These are phyloP conservation scores for Podospora fimiseda DNA, from an alignment of 495 filamentous ascomycete species.

Conservation along the genomic window DNA sequence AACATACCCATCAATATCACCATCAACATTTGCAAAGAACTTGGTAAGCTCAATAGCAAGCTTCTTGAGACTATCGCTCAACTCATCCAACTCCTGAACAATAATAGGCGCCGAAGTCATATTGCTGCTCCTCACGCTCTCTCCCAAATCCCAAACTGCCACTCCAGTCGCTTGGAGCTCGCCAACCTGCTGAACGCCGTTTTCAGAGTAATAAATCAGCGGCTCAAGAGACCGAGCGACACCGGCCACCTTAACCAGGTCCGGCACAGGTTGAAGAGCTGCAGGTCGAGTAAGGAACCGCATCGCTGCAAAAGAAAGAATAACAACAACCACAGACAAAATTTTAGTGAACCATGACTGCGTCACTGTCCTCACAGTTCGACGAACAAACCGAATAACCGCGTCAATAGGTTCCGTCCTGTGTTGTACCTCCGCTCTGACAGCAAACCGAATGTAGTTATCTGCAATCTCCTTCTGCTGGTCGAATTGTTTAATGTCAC, in stretches of 20 bases:
- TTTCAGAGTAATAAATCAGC: slow-evolving; percentile 84
- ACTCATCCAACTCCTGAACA: slow-evolving; percentile 71
- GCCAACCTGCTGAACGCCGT: slow-evolving; percentile 74
- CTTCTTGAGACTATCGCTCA: slow-evolving; percentile 75
- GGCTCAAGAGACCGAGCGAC: slow-evolving; percentile 87
- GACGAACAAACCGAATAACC: slow-evolving; percentile 56
- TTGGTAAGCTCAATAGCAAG: slow-evolving; percentile 74
- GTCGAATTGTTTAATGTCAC: slow-evolving; percentile 8
- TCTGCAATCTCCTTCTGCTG: slow-evolving; percentile 16
- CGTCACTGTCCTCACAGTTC: slow-evolving; percentile 48
- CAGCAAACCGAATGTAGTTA: slow-evolving; percentile 67
- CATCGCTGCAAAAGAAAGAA: slow-evolving; percentile 55
- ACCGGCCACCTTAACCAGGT: slow-evolving; percentile 82
- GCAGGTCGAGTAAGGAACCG: slow-evolving; percentile 64
- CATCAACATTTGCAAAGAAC: slow-evolving; percentile 88
- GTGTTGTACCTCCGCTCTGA: slow-evolving; percentile 81
- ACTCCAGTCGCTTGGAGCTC: slow-evolving; percentile 83
- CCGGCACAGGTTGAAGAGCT: slow-evolving; percentile 62
- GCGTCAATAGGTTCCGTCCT: slow-evolving; percentile 77
- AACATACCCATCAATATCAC: slow-evolving; percentile 87
- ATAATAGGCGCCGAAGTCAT: slow-evolving; percentile 84
- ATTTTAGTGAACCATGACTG: slow-evolving; percentile 63
- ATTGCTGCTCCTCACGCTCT: slow-evolving; percentile 79
- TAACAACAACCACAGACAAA: slow-evolving; percentile 42
- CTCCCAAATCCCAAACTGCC: slow-evolving; percentile 86